Percentiles rank a stretch among this genome's conserved stretches.
phyloP scores from a whole-genome alignment of 345 rosid genomes.

The Cardiospermum halicacabum region DNA sequence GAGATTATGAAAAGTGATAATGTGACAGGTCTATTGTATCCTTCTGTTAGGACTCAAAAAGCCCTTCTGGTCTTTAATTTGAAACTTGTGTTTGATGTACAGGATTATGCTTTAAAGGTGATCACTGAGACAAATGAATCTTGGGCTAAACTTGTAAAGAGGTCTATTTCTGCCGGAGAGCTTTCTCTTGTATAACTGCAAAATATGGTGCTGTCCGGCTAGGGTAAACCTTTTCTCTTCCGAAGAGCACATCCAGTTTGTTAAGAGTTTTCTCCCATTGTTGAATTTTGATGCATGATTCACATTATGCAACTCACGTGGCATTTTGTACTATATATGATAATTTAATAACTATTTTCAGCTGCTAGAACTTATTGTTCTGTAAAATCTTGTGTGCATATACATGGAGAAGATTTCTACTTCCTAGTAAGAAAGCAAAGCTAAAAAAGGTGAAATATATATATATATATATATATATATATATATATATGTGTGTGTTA shows the following conservation, averaged over 20 bases:
- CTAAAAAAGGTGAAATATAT: too few species aligned
- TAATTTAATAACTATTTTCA: background rate
- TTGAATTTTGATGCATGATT: background rate
- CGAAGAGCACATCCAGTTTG: background rate
- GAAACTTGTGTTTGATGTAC: constrained; percentile 14
- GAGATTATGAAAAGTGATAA: background rate
- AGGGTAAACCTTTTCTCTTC: background rate
- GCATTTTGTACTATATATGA: background rate
- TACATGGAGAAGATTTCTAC: too few species aligned
- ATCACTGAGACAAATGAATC: constrained; percentile 77
- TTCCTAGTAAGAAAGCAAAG: too few species aligned
- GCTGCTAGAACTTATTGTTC: background rate
- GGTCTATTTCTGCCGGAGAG: constrained; percentile 20
- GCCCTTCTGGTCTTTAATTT: background rate
- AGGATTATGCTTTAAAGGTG: constrained; percentile 83
- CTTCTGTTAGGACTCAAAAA: background rate
- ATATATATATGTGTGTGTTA: background rate
- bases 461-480: too few species aligned
- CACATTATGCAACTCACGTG: background rate
- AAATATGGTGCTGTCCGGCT: constrained; percentile 41
- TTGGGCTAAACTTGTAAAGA: constrained; percentile 80
- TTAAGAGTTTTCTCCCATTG: background rate
- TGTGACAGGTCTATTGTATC: background rate
- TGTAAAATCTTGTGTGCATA: background rate
- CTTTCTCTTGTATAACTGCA: constrained; percentile 13